Base-by-base conservation (phyloP, 805 yeast species). In the Barnettozyma sp. region DNA sequence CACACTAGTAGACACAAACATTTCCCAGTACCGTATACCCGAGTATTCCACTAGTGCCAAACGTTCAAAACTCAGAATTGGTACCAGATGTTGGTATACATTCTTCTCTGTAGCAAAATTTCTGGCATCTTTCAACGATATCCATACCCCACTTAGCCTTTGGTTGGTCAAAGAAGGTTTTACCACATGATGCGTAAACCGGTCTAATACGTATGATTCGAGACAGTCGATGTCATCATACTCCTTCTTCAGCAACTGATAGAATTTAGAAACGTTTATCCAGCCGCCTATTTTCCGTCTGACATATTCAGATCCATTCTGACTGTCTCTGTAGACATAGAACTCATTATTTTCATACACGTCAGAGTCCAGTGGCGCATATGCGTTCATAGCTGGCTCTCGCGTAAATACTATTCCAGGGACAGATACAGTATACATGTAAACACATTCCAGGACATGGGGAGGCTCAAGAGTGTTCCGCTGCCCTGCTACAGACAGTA, bases 11-110 rank as follows among this genome's bases (percentile, higher is more conserved):
- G 39, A 34, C 1, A 45, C 50, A 36, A 55, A 54, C 37, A 30
- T 44, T 30, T 55, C 60, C 44, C 45, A 55, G 33, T 42, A 55
- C 4, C 34, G 33, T 2, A 34, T 27, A 1, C 58, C 59, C 16
- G 45, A 41, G 29, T 55, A 53, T 1, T 32, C 30, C 6, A 49
- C 54, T 16, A 24, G 24, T 3, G 57, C 58, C 6, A 55, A 34
- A 24, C 57, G 40, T 23, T 51, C 49, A 38, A 55, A 55, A 1
- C 27, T 33, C 16, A 55, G 27, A 9, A 55, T 32, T 0, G 59
- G 58, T 2, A 32, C 33, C 1, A 47, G 38, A 5, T 38, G 7
- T 1, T 46, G 30, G 8, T 34, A 32, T 6, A 55, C 50, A 1
- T 30, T 38, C 30, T 42, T 43, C 4, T 32, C 27, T 6, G 22